phyloP scores from a whole-genome alignment of 805 yeast species.

The Teunomyces cretensis region DNA sequence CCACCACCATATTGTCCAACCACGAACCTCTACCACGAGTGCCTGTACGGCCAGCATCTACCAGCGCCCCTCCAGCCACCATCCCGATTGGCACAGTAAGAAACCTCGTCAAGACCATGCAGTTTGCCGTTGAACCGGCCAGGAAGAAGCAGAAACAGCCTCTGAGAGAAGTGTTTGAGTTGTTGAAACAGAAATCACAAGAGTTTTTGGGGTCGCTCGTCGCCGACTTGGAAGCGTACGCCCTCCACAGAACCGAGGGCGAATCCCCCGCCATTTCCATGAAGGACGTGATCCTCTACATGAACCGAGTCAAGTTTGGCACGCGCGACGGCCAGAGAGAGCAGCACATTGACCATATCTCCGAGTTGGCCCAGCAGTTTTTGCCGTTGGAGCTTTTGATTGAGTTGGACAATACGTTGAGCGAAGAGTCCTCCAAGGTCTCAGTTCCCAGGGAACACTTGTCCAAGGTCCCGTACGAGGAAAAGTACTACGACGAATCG shows the following conservation, averaged over 20 bases:
- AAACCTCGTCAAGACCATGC: slow-evolving; percentile 1
- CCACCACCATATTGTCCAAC: background rate
- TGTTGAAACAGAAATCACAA: slow-evolving; percentile 29
- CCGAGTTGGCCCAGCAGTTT: slow-evolving; percentile 32
- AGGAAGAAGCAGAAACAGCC: slow-evolving; percentile 7
- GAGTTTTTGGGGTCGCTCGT: slow-evolving; percentile 30
- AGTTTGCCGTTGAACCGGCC: background rate
- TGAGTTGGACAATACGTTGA: slow-evolving; percentile 30
- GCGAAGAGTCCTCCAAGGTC: background rate
- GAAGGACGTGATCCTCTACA: slow-evolving; percentile 34
- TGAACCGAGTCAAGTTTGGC: slow-evolving; percentile 30
- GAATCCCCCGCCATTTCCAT: slow-evolving; percentile 28
- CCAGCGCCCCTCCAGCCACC: background rate
- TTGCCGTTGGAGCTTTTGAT: slow-evolving; percentile 38
- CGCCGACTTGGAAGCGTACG: slow-evolving; percentile 35
- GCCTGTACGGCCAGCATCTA: background rate
- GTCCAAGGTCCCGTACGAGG: background rate
- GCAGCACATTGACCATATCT: slow-evolving; percentile 20
- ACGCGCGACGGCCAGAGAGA: slow-evolving; percentile 8
- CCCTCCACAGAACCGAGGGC: slow-evolving; percentile 24
- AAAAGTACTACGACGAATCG: background rate
- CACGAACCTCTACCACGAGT: background rate
- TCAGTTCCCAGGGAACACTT: background rate
- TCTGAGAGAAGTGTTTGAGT: slow-evolving; percentile 13
- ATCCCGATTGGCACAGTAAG: slow-evolving; percentile 1